Percentiles rank a stretch among this genome's conserved stretches.
Evolutionary conservation across 2,329 filamentous ascomycete genomes (phyloP).

Genomic region (Pseudogymnoascus sp.): DNA sequence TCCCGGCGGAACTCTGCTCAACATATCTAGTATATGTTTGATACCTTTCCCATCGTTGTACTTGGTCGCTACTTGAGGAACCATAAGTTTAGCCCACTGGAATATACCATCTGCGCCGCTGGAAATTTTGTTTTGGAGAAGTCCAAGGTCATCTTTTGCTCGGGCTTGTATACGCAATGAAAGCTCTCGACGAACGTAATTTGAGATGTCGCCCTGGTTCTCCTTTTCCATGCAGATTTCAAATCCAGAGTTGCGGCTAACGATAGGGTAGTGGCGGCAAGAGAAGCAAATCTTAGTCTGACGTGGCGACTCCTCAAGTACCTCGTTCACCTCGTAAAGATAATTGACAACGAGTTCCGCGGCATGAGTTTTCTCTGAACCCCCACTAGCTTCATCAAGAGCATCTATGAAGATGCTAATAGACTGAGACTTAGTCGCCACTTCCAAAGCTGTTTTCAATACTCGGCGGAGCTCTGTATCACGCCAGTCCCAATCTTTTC

Average conservation of each 20-base stretch:
- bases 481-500: slow-evolving; percentile 15
- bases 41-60: slow-evolving; percentile 16
- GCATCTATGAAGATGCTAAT: slow-evolving; percentile 22
- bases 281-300: slow-evolving; percentile 13
- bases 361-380: neutral
- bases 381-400: slow-evolving; percentile 19
- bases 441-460: slow-evolving; percentile 5
- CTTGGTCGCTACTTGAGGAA: slow-evolving; percentile 13
- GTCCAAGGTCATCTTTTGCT: neutral
- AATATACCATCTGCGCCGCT: slow-evolving; percentile 17
- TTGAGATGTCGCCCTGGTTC: slow-evolving; percentile 17
- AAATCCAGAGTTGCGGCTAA: neutral
- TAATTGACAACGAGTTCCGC: slow-evolving; percentile 16
- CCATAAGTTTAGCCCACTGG: slow-evolving; percentile 18
- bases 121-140: slow-evolving; percentile 10
- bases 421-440: neutral
- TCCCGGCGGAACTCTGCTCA: slow-evolving; percentile 11
- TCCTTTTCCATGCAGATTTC: slow-evolving; percentile 20
- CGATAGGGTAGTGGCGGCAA: slow-evolving; percentile 5
- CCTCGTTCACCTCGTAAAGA: slow-evolving; percentile 5
- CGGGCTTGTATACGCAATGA: neutral
- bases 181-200: slow-evolving; percentile 13
- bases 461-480: slow-evolving; percentile 10
- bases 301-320: neutral
- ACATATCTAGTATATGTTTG: neutral